Evolutionary conservation across 345 rosid genomes (phyloP).

Genomic region (Orychophragmus violaceus): DNA sequence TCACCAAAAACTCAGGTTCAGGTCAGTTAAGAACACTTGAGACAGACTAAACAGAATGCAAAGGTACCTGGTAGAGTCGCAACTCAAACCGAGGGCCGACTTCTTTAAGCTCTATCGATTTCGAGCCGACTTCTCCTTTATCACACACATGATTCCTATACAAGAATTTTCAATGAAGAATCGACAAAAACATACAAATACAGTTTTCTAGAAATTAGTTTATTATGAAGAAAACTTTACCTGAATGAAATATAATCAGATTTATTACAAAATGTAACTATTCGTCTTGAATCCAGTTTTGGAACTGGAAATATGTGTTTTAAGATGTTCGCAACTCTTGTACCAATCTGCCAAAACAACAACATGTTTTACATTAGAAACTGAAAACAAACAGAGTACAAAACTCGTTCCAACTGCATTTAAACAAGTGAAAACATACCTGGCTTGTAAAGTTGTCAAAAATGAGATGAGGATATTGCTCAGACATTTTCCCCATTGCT

Average conservation of each 20-base stretch:
- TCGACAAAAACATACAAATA: neutral
- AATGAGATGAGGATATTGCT: constrained; percentile 86
- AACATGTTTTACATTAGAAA: neutral
- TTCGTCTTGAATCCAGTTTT: constrained; percentile 67
- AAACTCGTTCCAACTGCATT: neutral
- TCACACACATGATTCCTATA: constrained; percentile 75
- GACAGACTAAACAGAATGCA: neutral
- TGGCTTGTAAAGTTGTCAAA: constrained; percentile 70
- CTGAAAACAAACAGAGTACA: neutral
- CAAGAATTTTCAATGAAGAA: neutral
- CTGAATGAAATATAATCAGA: constrained; percentile 86
- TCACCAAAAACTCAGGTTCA: too few species aligned
- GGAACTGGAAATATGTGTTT: constrained; percentile 92
- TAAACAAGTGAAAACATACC: constrained; percentile 33
- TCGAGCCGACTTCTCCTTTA: constrained; percentile 73
- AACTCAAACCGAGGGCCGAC: constrained; percentile 88
- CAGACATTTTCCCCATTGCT: constrained; percentile 73
- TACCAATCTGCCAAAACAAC: constrained; percentile 52
- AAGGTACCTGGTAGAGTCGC: constrained; percentile 81
- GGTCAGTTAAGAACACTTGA: too few species aligned
- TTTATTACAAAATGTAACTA: constrained; percentile 72
- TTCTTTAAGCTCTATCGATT: constrained; percentile 69
- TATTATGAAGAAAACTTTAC: constrained; percentile 32
- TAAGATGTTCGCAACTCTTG: constrained; percentile 65
- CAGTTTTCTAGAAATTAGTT: neutral